A percentile compares a stretch with the other conserved stretches of the same genome.
These are phyloP conservation scores for Camellia japonica DNA, from an alignment of 148 eudicot species.

Conservation along the genomic window DNA sequence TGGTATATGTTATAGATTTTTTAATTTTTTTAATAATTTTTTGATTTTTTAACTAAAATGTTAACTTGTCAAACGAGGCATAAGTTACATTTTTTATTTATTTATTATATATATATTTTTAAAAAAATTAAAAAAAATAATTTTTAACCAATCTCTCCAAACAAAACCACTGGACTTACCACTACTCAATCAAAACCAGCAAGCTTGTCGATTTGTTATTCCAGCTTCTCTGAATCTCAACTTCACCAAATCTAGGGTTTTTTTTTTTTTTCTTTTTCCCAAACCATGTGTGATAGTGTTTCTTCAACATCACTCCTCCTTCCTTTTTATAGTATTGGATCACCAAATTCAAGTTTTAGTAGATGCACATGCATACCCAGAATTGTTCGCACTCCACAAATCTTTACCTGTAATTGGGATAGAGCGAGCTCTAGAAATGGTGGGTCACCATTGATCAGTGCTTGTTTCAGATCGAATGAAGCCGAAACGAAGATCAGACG, in stretches of 20 bases:
- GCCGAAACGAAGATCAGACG: not conserved
- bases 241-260: not conserved
- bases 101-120: too few relatives aligned
- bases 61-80: too few relatives aligned
- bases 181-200: not conserved
- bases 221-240: not conserved
- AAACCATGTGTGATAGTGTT: slow-evolving; percentile 22
- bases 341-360: not conserved
- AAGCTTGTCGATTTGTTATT: not conserved
- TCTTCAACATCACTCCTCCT: slow-evolving; percentile 11
- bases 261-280: not conserved
- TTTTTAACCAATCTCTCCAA: too few relatives aligned
- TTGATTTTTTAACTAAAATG: too few relatives aligned
- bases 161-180: too few relatives aligned
- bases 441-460: not conserved
- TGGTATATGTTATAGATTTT: too few relatives aligned
- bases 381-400: not conserved
- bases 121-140: too few relatives aligned
- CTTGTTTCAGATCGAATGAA: slow-evolving; percentile 6
- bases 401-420: not conserved
- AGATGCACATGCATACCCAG: not conserved
- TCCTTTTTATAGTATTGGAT: not conserved
- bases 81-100: too few relatives aligned
- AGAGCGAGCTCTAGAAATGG: slow-evolving; percentile 3
- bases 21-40: too few relatives aligned